Percentiles rank a stretch among this genome's conserved stretches.
These are phyloP conservation scores for Volvariella volvacea DNA, from an alignment of 1,284 basidiomycete species.

Conservation along the genomic window DNA sequence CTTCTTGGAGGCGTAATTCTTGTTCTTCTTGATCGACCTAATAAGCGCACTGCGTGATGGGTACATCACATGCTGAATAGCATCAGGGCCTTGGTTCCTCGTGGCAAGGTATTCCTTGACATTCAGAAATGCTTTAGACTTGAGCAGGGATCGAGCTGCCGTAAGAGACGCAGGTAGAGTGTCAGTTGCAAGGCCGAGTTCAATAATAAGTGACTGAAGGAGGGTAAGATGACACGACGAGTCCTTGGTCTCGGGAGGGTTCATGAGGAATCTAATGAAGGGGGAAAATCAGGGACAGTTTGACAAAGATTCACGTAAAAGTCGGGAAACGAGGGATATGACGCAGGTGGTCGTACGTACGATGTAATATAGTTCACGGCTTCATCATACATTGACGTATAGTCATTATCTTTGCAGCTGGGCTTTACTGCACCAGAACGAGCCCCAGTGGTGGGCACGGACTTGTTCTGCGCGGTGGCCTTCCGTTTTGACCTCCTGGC, in stretches of 20 bases:
- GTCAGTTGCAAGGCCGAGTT: conserved; percentile 43
- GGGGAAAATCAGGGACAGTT: conserved; percentile 3
- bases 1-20: conserved; percentile 36
- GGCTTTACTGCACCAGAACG: conserved; percentile 51
- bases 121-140: conserved; percentile 60
- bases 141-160: conserved; percentile 57
- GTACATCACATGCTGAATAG: conserved; percentile 55
- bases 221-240: conserved; percentile 38
- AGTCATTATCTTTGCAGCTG: conserved; percentile 28
- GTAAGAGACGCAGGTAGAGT: conserved; percentile 50
- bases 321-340: conserved; percentile 6
- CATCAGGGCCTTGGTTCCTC: conserved; percentile 53
- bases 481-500: background rate
- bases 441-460: conserved; percentile 15
- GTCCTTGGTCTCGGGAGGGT: conserved; percentile 38
- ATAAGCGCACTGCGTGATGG: conserved; percentile 53
- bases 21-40: conserved; percentile 45
- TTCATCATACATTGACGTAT: conserved; percentile 36
- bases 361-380: conserved; percentile 48
- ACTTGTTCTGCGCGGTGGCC: background rate
- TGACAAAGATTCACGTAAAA: background rate
- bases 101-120: conserved; percentile 66
- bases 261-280: conserved; percentile 41
- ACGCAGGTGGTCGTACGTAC: conserved; percentile 27
- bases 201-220: conserved; percentile 48